Conservation (phyloP, 2,329 filamentous ascomycete genomes). For the Aspergillus intermedius region DNA sequence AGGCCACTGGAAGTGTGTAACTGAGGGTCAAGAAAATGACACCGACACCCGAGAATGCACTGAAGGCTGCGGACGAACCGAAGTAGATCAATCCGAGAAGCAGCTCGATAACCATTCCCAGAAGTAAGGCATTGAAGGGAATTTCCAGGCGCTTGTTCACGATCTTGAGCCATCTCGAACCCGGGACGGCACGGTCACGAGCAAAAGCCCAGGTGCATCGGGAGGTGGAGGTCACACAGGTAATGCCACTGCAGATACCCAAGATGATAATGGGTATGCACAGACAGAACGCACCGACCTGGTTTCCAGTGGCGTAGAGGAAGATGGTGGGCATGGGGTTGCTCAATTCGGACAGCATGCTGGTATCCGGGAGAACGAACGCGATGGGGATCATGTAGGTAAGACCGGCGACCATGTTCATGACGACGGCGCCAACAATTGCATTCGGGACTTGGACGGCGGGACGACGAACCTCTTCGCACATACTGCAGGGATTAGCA, state of each 20-base stretch:
- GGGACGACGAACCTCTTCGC: constrained; percentile 62
- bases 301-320: constrained; percentile 64
- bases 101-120: constrained; percentile 63
- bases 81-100: constrained; percentile 71
- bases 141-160: constrained; percentile 61
- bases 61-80: constrained; percentile 69
- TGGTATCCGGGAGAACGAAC: constrained; percentile 64
- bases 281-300: constrained; percentile 64
- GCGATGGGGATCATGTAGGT: constrained; percentile 65
- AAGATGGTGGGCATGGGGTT: constrained; percentile 70
- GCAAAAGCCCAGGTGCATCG: constrained; percentile 69
- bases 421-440: constrained; percentile 60
- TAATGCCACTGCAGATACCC: constrained; percentile 66
- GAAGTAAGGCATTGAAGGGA: constrained; percentile 60
- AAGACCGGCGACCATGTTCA: constrained; percentile 58
- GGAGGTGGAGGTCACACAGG: constrained; percentile 63
- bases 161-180: constrained; percentile 56
- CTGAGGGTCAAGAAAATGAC: constrained; percentile 69
- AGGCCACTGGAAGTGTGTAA: constrained; percentile 61
- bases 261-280: constrained; percentile 62
- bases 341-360: constrained; percentile 55
- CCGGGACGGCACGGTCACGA: constrained; percentile 65
- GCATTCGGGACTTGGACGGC: constrained; percentile 60
- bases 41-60: constrained; percentile 71
- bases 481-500: constrained; percentile 43